Evolutionary conservation across 2,329 filamentous ascomycete genomes (phyloP).

Genomic region (Neodidymelliopsis sp.): DNA sequence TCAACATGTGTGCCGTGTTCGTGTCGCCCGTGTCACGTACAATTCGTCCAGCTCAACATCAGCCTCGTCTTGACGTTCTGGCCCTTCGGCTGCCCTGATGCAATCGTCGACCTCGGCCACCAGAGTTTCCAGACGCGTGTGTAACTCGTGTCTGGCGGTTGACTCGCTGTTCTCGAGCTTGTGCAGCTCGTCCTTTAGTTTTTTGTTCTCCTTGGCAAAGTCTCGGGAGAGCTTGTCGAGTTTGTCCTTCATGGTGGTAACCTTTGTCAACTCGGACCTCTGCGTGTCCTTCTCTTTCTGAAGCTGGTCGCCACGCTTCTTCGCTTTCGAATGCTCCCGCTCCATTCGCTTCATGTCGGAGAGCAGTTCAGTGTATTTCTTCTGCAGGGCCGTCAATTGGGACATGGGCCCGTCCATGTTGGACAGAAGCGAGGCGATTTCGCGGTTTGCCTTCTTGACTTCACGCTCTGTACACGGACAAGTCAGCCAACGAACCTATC

Average conservation of each 20-base stretch:
- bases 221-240: slow-evolving; percentile 95
- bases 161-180: slow-evolving; percentile 87
- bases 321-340: slow-evolving; percentile 92
- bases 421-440: slow-evolving; percentile 82
- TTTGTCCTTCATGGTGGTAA: slow-evolving; percentile 91
- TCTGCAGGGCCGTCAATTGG: slow-evolving; percentile 89
- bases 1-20: slow-evolving; percentile 14
- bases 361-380: slow-evolving; percentile 88
- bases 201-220: slow-evolving; percentile 96
- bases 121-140: slow-evolving; percentile 82
- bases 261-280: slow-evolving; percentile 87
- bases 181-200: slow-evolving; percentile 92
- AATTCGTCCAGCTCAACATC: slow-evolving; percentile 90
- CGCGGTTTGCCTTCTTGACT: slow-evolving; percentile 91
- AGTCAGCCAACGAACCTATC: slow-evolving; percentile 35
- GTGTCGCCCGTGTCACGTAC: slow-evolving; percentile 60
- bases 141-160: slow-evolving; percentile 80
- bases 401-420: slow-evolving; percentile 92
- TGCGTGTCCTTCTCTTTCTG: slow-evolving; percentile 97
- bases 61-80: slow-evolving; percentile 75
- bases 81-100: slow-evolving; percentile 84
- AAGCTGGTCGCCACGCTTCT: slow-evolving; percentile 90
- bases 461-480: slow-evolving; percentile 73
- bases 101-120: slow-evolving; percentile 87
- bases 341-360: slow-evolving; percentile 96